These are phyloP conservation scores for Leishmania braziliensis DNA, from an alignment of 208 protist genomes.

Conservation along the genomic window DNA sequence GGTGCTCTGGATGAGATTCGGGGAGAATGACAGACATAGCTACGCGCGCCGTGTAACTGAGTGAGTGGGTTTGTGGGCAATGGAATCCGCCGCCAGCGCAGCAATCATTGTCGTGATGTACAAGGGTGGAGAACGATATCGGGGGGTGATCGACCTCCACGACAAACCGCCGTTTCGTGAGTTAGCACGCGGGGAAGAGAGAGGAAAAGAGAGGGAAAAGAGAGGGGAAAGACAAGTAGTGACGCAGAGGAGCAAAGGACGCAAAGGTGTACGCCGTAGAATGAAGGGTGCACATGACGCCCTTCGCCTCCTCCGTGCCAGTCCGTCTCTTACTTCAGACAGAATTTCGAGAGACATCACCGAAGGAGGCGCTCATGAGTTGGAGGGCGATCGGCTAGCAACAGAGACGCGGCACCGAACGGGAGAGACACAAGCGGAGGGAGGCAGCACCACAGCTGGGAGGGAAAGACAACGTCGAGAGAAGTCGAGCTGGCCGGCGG, in stretches of 20 bases:
- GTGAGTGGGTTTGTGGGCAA: background rate
- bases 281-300: background rate
- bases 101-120: background rate
- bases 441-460: background rate
- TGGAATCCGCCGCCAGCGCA: background rate
- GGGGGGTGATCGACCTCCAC: background rate
- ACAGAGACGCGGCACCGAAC: background rate
- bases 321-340: background rate
- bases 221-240: background rate
- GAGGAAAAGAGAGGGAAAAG: background rate
- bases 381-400: background rate
- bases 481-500: too few relatives aligned
- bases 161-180: background rate
- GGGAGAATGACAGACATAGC: constrained; percentile 42
- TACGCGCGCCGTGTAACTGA: background rate
- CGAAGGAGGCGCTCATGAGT: background rate
- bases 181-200: background rate
- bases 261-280: background rate
- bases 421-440: background rate
- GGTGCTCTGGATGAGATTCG: constrained; percentile 67
- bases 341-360: background rate
- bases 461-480: too few relatives aligned
- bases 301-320: background rate
- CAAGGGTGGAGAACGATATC: background rate
- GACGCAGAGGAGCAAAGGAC: background rate